Evolutionary conservation across 495 filamentous ascomycete genomes (phyloP).

Genomic region (Neurospora sp.): DNA sequence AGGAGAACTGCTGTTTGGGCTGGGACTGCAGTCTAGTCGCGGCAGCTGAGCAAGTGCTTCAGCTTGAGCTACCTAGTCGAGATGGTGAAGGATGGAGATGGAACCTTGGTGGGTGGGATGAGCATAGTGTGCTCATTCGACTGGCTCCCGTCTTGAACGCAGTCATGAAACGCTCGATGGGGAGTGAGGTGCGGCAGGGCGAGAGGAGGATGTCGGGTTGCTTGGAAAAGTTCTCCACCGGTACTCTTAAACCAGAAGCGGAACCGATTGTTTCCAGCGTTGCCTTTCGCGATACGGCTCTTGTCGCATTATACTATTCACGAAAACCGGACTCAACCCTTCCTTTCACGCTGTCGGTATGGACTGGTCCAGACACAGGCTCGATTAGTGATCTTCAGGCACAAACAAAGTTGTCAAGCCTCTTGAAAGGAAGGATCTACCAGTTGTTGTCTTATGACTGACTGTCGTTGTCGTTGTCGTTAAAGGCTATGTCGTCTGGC

Average conservation of each 20-base stretch:
- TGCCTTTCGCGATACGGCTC: too few species aligned
- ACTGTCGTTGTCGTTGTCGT: neutral
- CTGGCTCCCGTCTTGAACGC: neutral
- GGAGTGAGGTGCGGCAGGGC: neutral
- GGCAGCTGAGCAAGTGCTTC: neutral
- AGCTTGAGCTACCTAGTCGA: neutral
- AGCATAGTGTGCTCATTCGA: neutral
- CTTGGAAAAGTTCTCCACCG: neutral
- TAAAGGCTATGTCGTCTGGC: too few species aligned
- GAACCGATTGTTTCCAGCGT: neutral
- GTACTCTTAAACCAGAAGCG: too few species aligned
- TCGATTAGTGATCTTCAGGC: too few species aligned
- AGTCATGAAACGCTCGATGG: neutral
- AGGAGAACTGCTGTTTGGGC: too few species aligned
- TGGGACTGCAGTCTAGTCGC: neutral
- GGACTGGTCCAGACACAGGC: neutral
- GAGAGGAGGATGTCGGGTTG: neutral
- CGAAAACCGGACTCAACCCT: too few species aligned
- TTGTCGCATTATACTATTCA: too few species aligned
- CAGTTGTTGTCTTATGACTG: neutral
- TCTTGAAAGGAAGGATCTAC: too few species aligned
- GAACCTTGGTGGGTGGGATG: neutral
- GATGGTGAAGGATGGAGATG: neutral
- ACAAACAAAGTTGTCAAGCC: too few species aligned
- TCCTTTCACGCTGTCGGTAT: too few species aligned